Evolutionary conservation across 1,139 yeast species (phyloP), one percentile per base, ranked within the genome.

Genomic region (Yamadazyma atmosphaerica): DNA sequence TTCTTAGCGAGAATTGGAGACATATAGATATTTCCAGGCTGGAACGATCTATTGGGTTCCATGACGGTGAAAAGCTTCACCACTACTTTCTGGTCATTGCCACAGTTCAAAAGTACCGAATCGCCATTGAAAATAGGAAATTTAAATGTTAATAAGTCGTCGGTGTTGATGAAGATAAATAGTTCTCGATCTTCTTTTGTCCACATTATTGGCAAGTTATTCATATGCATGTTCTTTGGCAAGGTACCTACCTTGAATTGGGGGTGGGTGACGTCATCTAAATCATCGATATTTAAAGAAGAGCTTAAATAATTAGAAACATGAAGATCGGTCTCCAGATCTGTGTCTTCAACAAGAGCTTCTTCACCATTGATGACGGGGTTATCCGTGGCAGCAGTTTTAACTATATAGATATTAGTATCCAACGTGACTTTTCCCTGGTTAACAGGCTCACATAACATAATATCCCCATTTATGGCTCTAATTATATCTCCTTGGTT

Each of bases 401-500:
- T 74, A 13, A 81, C 74, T 35, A 84, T 60, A 1, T 81, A 72
- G n/a, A 84, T 63, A 19, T 65, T 65, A 0, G 88, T 80, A 7
- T 52, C 51, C 2, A 45, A 46, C 28, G 58, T 58, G 2, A 74
- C 58, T n/a, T 57, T 49, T 1, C 95, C 95, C 54, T 85, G 94
- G 32, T 77, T 77, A 1, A 79, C 71, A 0, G 95, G 95, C 47
- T 85, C 95, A 54, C 89, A 78, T 24, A 82, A 71, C 6, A 76
- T 56, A 4, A 86, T 73, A 7, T 51, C 52, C 2, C 83, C 85
- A 48, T 75, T 71, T 21, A 77, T 55, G n/a, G 56, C 54, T 43
- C 72, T 54, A 3, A 77, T 55, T 3, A 52, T 38, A 40, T 68
- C 72, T 24, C 63, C 63, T 21, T 59, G 57, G 30, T 60, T 51